Evolutionary conservation across 1,139 yeast genomes (phyloP), one percentile per base, ranked within the genome.

Genomic region (Zygotorulaspora mrakii): DNA sequence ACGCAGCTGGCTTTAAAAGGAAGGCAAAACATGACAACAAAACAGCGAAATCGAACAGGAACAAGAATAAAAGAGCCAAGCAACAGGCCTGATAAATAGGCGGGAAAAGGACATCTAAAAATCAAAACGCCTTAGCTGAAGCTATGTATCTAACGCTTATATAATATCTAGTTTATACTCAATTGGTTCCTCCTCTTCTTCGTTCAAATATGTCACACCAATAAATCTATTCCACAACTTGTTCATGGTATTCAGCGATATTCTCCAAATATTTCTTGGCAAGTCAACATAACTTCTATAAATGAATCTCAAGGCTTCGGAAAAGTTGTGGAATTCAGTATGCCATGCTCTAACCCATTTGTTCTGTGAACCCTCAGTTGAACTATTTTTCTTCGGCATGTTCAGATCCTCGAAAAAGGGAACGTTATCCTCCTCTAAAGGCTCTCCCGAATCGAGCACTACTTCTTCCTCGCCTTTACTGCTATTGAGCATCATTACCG

Each of bases 221-320:
- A 86, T 71, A 56, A 87, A 85, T 20, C 60, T 60, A 57, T 82
- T 80, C 96, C 96, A 91, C 62, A 74, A 72, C 32, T 69, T 65
- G 48, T 73, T 74, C 31, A 76, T 43, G 46, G 76, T 69, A 37
- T 71, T 65, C 36, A 86, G 50, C 3, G 68, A 53, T 39, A 77
- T 49, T 37, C 74, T 71, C 65, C 75, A 77, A 2, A 83, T 36
- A 42, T 79, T 73, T 39, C 68, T 66, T 12, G 97, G 97, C 50
- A 91, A 74, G 33, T 79, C 71, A 39, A 71, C 56, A 62, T 89
- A 91, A 37, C 95, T 79, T 24, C 64, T 58, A 41, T 77, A 64
- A 17, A 91, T 76, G 64, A 86, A 88, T 47, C 65, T 67, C 28
- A 85, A 55, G 0, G 94, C 95, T n/a, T 67, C 73, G 50, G 64